These are phyloP conservation scores for Mucor indicus DNA, from an alignment of 371 early-diverging fungal genomes.

Conservation along the genomic window DNA sequence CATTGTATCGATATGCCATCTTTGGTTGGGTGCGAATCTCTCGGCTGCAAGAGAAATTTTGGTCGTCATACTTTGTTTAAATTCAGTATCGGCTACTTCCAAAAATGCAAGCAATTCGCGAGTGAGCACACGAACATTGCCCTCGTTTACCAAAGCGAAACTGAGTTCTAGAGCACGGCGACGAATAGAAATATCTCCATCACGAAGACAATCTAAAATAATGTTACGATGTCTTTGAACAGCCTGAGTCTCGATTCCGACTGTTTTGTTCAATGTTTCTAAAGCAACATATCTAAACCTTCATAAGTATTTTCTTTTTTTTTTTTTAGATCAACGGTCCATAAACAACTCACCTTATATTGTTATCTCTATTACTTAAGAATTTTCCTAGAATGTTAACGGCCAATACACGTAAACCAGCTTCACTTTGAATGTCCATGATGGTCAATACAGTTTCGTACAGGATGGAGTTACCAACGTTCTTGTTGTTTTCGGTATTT, in stretches of 20 bases:
- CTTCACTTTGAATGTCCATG: slow-evolving; percentile 92
- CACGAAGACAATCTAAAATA: slow-evolving; percentile 92
- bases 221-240: slow-evolving; percentile 97
- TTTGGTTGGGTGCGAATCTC: slow-evolving; percentile 81
- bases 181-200: slow-evolving; percentile 94
- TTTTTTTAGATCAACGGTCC: neutral
- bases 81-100: slow-evolving; percentile 89
- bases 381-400: slow-evolving; percentile 97
- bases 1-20: slow-evolving; percentile 97
- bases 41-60: slow-evolving; percentile 90
- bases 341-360: slow-evolving; percentile 71
- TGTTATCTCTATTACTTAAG: slow-evolving; percentile 93
- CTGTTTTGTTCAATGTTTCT: slow-evolving; percentile 87
- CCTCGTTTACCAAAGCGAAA: slow-evolving; percentile 91
- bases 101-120: slow-evolving; percentile 91
- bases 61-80: slow-evolving; percentile 85
- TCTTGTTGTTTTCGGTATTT: slow-evolving; percentile 91
- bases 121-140: slow-evolving; percentile 91
- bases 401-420: slow-evolving; percentile 88
- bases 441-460: slow-evolving; percentile 96
- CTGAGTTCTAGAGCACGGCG: slow-evolving; percentile 94
- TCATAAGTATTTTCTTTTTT: neutral
- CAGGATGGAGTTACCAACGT: slow-evolving; percentile 95
- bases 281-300: slow-evolving; percentile 89
- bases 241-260: slow-evolving; percentile 85